These are phyloP conservation scores for Apostasia ramifera DNA, from an alignment of 106 monocot genomes.

Conservation along the genomic window DNA sequence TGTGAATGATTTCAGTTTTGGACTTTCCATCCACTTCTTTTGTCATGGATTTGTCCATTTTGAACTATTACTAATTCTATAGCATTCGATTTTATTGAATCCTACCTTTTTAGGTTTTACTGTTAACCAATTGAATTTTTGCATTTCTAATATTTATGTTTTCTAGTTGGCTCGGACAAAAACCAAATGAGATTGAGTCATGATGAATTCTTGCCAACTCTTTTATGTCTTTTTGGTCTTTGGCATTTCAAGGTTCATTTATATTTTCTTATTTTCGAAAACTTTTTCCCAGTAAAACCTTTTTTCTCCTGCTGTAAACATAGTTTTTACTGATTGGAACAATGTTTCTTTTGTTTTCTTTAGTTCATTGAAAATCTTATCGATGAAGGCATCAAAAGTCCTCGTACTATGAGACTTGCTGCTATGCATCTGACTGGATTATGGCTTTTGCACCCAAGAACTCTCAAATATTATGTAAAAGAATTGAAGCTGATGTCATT, in stretches of 20 bases:
- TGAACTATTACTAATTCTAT: too few species aligned
- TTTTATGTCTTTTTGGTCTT: background rate
- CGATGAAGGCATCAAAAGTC: slow-evolving; percentile 80
- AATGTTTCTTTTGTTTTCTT: slow-evolving; percentile 2
- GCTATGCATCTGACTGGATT: slow-evolving; percentile 86
- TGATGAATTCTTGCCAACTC: background rate
- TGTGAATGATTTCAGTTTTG: too few species aligned
- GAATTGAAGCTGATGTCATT: slow-evolving; percentile 76
- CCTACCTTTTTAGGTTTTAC: too few species aligned
- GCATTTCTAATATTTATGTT: too few species aligned
- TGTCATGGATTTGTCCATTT: too few species aligned
- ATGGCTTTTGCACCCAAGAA: slow-evolving; percentile 67
- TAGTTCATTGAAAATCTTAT: slow-evolving; percentile 83
- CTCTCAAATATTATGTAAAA: slow-evolving; percentile 69
- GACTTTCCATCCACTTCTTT: too few species aligned
- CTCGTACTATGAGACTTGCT: slow-evolving; percentile 83
- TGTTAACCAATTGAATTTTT: too few species aligned
- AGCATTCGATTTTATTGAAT: too few species aligned
- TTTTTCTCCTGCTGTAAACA: background rate
- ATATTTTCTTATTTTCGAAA: background rate
- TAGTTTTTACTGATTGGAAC: background rate
- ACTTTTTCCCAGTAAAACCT: background rate
- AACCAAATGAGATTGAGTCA: background rate
- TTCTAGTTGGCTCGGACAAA: background rate
- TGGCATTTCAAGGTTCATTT: background rate